Evolutionary conservation across 2,329 filamentous ascomycete species (phyloP).

Genomic region (Helotiales sp.): DNA sequence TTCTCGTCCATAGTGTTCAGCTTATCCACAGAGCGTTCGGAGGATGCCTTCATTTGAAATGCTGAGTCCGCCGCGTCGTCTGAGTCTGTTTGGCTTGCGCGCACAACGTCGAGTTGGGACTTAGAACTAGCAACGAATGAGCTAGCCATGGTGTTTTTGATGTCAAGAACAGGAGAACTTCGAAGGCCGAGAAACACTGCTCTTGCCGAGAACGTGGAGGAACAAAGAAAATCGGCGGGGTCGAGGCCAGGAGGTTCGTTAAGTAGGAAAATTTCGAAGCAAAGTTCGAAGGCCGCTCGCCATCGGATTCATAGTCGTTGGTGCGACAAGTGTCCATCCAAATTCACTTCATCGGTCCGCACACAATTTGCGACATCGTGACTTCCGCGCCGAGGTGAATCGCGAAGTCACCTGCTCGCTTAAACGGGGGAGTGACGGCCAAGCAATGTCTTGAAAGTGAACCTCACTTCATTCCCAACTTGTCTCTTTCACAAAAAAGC

Average conservation of each 20-base stretch:
- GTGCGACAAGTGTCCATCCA: neutral
- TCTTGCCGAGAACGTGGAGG: neutral
- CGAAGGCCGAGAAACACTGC: neutral
- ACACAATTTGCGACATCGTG: neutral
- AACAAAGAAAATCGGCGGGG: neutral
- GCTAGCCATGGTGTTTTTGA: neutral
- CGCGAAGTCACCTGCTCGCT: constrained; percentile 1
- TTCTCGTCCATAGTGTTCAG: neutral
- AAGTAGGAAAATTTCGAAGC: neutral
- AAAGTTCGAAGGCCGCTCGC: neutral
- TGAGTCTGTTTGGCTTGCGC: neutral
- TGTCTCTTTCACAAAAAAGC: neutral
- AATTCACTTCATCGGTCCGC: neutral
- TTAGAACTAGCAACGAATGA: neutral
- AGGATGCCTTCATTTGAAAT: neutral
- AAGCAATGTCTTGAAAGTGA: neutral
- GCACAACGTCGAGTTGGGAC: neutral
- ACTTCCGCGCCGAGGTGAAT: neutral
- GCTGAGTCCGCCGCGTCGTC: neutral
- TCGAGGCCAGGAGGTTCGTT: neutral
- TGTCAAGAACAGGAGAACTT: neutral
- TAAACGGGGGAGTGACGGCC: neutral
- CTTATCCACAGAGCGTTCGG: neutral
- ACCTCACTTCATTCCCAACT: neutral
- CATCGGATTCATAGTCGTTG: neutral